These are phyloP conservation scores for Aquilaria agallochum DNA, from an alignment of 441 rosid species.

Conservation along the genomic window DNA sequence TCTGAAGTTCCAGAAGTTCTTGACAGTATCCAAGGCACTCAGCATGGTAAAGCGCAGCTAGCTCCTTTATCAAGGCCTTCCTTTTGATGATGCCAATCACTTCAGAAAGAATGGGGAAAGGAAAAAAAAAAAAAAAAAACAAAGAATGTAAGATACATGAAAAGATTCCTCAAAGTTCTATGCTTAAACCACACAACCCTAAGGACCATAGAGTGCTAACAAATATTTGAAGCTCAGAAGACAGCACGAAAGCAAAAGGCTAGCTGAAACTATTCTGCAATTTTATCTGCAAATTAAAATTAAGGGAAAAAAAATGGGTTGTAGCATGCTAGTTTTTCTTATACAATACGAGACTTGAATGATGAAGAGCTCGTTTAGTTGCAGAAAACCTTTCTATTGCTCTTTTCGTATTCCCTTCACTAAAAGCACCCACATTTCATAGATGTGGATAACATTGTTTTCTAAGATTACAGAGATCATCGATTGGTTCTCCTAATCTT, in stretches of 20 bases:
- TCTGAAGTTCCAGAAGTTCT: slow-evolving; percentile 79
- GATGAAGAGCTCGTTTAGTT: too few species aligned
- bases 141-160: background rate
- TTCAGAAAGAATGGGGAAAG: slow-evolving; percentile 13
- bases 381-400: too few species aligned
- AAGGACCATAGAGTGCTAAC: background rate
- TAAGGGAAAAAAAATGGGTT: too few species aligned
- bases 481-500: too few species aligned
- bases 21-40: slow-evolving; percentile 80
- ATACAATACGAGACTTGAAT: too few species aligned
- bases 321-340: too few species aligned
- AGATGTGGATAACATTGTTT: too few species aligned
- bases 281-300: too few species aligned
- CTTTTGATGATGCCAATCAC: slow-evolving; percentile 96
- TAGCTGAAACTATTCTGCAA: too few species aligned
- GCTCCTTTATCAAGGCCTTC: slow-evolving; percentile 81
- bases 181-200: background rate
- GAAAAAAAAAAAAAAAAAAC: background rate
- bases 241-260: background rate
- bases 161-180: background rate
- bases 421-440: too few species aligned
- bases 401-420: too few species aligned
- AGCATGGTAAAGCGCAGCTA: slow-evolving; percentile 76
- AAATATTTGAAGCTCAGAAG: background rate
- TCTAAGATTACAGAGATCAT: too few species aligned